Conservation (phyloP, 108 stramenopile genomes). For the Fragilaria crotonensis region DNA sequence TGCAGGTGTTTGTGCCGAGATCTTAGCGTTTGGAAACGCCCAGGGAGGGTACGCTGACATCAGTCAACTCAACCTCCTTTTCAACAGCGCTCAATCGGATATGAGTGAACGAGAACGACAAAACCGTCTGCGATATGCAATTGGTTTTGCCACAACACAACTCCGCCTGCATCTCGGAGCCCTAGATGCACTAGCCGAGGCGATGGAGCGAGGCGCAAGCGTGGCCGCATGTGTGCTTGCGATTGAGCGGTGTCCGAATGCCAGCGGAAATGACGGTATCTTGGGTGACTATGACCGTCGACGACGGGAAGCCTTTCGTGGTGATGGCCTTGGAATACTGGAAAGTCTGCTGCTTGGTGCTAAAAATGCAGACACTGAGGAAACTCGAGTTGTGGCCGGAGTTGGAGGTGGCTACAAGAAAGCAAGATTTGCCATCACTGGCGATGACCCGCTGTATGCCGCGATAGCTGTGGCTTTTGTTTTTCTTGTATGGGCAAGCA, state of each 20-base stretch:
- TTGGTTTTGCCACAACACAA: constrained; percentile 65
- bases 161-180: constrained; percentile 65
- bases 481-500: constrained; percentile 62
- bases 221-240: constrained; percentile 71
- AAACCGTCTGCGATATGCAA: constrained; percentile 64
- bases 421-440: constrained; percentile 11
- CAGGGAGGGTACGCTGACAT: constrained; percentile 51
- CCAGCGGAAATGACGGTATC: constrained; percentile 44
- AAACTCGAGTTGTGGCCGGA: constrained; percentile 52
- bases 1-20: constrained; percentile 80
- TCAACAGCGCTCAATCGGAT: constrained; percentile 21
- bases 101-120: constrained; percentile 67
- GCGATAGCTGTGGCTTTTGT: constrained; percentile 51
- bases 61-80: constrained; percentile 15
- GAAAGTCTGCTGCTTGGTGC: constrained; percentile 42
- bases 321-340: constrained; percentile 16
- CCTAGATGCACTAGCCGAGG: constrained; percentile 67
- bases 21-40: constrained; percentile 60
- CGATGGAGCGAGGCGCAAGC: constrained; percentile 63
- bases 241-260: constrained; percentile 60
- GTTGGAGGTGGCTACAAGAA: constrained; percentile 61
- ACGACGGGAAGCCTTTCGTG: constrained; percentile 33
- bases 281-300: constrained; percentile 60
- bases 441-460: constrained; percentile 50
- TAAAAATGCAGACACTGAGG: constrained; percentile 63